These are phyloP conservation scores for Mortierella sp. DNA, from an alignment of 371 early-diverging fungal species.

Conservation along the genomic window DNA sequence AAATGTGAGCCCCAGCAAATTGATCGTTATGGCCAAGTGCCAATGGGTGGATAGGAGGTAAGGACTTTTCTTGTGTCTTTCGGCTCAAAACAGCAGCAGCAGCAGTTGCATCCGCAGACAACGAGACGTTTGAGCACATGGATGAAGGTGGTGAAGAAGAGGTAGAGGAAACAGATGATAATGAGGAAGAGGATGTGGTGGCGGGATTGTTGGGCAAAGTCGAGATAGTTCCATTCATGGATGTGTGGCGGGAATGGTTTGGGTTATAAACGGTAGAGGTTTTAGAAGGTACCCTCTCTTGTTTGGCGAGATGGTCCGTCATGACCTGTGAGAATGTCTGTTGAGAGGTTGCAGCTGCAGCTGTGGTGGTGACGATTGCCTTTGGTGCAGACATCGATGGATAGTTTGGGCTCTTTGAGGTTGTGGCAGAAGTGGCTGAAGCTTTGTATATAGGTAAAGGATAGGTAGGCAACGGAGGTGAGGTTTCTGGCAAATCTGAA, in stretches of 20 bases:
- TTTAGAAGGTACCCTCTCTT: background rate
- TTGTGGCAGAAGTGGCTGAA: background rate
- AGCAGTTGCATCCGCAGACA: background rate
- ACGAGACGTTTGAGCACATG: background rate
- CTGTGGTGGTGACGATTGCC: background rate
- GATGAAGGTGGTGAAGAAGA: constrained; percentile 1
- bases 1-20: background rate
- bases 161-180: background rate
- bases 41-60: background rate
- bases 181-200: background rate
- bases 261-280: background rate
- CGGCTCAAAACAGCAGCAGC: background rate
- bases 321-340: constrained; percentile 17
- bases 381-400: background rate
- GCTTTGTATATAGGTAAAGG: background rate
- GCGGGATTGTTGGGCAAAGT: background rate
- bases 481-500: background rate
- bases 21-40: background rate
- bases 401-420: background rate
- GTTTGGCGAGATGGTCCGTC: constrained; percentile 3
- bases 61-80: background rate
- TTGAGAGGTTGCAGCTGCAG: background rate
- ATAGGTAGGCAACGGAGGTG: background rate
- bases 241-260: background rate
- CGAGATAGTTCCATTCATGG: background rate